Base-by-base conservation (phyloP, 1,284 basidiomycete species). In the Boletus sp. region DNA sequence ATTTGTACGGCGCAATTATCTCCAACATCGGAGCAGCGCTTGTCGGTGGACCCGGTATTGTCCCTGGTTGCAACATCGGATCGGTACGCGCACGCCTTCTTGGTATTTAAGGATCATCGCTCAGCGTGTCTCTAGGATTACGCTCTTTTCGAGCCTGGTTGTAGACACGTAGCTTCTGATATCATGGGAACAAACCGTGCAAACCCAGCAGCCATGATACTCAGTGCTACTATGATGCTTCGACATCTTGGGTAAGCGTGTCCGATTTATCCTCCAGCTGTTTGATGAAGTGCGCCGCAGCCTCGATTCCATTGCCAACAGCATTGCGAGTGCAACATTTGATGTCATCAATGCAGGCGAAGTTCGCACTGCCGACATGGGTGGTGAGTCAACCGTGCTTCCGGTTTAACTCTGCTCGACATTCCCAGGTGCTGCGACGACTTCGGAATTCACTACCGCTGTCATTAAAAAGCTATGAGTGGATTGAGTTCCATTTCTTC, bases 11-110 rank as follows among this genome's bases (percentile, higher is more conserved):
- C 54, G 94, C 94, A 65, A 98, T 99, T 60, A 91, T 96, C 53
- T 93, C 91, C 57, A 98, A 99, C 78, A 98, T 99, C 54, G 95
- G 95, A 62, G 94, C 96, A 54, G 96, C 94, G 22, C 87, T 99
- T 26, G 95, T 99, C 53, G 95, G 95, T 68, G 95, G 95, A 44
- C 95, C 96, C 36, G 95, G 95, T 68, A 88, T 96, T 60, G 95
- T 99, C 22, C 95, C 95, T 22, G 96, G 96, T 37, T 96, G 93
- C 77, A 99, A 99, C 72, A 90, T 99, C 64, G 95, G 95, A 62
- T 81, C 92, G 52, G 89, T 91, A 61, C 56, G 82, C 73, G 27
- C 35, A 34, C 51, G 20, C 26, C 53, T 37, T 13, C 20, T 49
- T 5, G 14, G 29, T 35, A 22, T 22, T 22, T 39, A 23, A 39